Evolutionary conservation across 2,329 filamentous ascomycete species (phyloP), one percentile per base, ranked within the genome.

Genomic region (Calonectria montana): DNA sequence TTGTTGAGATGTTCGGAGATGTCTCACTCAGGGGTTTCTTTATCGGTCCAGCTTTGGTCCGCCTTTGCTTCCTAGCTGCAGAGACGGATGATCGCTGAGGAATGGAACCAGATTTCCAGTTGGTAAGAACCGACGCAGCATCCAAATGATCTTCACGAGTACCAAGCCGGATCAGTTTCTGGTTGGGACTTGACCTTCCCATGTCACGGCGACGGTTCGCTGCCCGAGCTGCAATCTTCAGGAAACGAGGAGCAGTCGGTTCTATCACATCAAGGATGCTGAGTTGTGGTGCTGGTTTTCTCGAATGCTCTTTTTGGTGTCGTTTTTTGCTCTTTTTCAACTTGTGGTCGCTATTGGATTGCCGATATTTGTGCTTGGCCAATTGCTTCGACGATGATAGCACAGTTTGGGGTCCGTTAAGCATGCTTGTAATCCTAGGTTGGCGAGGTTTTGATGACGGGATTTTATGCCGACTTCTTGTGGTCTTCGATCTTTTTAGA

Each of bases 191-290:
- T 8, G 88, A 85, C 77, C 88, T 88, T 18, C 91, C 91, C 73
- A 87, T 83, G 15, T 86, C 84, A 29, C 73, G 77, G 39, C 85
- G 86, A 64, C 81, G 84, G 66, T 83, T 87, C 4, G 87, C 90
- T 65, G 89, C 86, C 18, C 91, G 89, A 50, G 90, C 90, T 63
- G 91, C 91, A 77, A 93, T 86, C 71, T 86, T 90, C 39, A 93
- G 82, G 73, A 93, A 93, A 2, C 80, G 81, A 1, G 91, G 91
- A 0, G 90, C 88, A 69, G 84, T 77, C 2, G 83, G 79, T 72
- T 88, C 87, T 53, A 88, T 84, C 25, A 91, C 87, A 80, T 93
- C 91, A n/a, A 92, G 78, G 67, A 93, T 91, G 74, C 91, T 88
- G 23, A 93, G 84, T 23, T 80, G 81, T 4, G 87, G 82, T 1